Percentiles rank a stretch among this genome's conserved stretches.
Conservation (phyloP, 129 eudicot species). For the Heracleum sosnowskyi region DNA sequence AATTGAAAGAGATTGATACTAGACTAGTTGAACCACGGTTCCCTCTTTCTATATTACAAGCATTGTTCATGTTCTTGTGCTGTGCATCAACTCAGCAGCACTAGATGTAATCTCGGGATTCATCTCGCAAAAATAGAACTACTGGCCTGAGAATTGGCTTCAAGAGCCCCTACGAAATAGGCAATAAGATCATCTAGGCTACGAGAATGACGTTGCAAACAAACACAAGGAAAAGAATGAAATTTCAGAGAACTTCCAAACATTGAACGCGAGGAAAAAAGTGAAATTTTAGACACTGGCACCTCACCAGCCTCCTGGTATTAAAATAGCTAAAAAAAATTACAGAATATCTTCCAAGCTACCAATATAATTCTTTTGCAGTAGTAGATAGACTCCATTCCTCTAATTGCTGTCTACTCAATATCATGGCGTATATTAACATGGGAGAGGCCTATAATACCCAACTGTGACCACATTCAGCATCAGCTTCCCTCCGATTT, state of each 20-base stretch:
- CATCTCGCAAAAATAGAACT: not conserved
- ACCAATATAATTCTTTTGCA: not conserved
- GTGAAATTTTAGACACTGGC: not conserved
- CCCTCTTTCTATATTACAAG: not conserved
- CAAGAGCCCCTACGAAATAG: not conserved
- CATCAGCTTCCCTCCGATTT: constrained; percentile 70
- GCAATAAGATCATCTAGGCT: not conserved
- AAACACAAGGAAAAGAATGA: no score
- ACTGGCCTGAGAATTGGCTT: not conserved
- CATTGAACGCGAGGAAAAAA: not conserved
- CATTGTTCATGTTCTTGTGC: not conserved
- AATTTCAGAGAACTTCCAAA: not conserved
- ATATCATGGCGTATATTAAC: not conserved
- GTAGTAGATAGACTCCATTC: not conserved
- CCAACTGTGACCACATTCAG: not conserved
- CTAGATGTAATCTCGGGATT: not conserved
- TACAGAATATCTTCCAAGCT: no score
- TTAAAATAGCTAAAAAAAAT: no score
- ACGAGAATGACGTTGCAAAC: not conserved
- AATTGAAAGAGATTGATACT: not conserved
- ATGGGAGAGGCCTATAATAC: not conserved
- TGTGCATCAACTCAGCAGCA: not conserved
- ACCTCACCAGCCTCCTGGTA: not conserved
- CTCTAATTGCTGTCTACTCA: not conserved
- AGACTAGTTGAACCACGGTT: not conserved